A percentile compares a stretch with the other conserved stretches of the same genome.
Evolutionary conservation across 495 filamentous ascomycete genomes (phyloP).

Genomic region (Penicillium steckii): DNA sequence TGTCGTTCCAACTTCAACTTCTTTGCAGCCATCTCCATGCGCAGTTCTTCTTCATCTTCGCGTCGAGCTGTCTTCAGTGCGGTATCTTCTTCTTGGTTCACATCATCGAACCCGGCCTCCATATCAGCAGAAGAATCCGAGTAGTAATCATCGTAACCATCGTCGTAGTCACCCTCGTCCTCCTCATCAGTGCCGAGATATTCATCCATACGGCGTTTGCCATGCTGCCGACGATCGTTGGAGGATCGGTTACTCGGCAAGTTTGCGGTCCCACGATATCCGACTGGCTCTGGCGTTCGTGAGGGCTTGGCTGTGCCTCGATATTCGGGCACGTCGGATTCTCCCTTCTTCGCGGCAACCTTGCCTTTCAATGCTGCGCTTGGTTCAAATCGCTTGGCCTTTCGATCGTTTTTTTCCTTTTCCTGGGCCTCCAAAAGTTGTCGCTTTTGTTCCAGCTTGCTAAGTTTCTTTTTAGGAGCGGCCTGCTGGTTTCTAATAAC

Average conservation of each 20-base stretch:
- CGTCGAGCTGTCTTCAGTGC: constrained; percentile 50
- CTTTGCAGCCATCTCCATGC: constrained; percentile 53
- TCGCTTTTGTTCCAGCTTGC: constrained; percentile 42
- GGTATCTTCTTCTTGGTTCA: constrained; percentile 56
- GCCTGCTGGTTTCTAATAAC: constrained; percentile 41
- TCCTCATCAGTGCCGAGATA: constrained; percentile 50
- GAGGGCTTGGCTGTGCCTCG: constrained; percentile 53
- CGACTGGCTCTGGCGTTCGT: constrained; percentile 29
- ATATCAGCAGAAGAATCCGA: constrained; percentile 62
- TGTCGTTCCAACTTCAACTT: constrained; percentile 56
- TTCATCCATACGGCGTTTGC: constrained; percentile 40
- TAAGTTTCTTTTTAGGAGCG: constrained; percentile 36
- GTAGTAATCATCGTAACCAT: constrained; percentile 53
- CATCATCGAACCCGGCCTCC: constrained; percentile 61
- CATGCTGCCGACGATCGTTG: constrained; percentile 36
- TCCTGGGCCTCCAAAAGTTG: constrained; percentile 32
- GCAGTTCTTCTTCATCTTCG: constrained; percentile 60
- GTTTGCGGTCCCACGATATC: constrained; percentile 59
- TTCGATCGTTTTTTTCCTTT: constrained; percentile 32
- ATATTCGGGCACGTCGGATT: constrained; percentile 40
- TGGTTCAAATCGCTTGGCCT: constrained; percentile 25
- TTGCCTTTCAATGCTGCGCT: constrained; percentile 21
- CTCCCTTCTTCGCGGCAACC: constrained; percentile 21
- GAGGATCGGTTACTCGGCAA: constrained; percentile 26
- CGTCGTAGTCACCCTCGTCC: constrained; percentile 46